Conservation (phyloP, 169 alveolate genomes). For the Fabrea salina region DNA sequence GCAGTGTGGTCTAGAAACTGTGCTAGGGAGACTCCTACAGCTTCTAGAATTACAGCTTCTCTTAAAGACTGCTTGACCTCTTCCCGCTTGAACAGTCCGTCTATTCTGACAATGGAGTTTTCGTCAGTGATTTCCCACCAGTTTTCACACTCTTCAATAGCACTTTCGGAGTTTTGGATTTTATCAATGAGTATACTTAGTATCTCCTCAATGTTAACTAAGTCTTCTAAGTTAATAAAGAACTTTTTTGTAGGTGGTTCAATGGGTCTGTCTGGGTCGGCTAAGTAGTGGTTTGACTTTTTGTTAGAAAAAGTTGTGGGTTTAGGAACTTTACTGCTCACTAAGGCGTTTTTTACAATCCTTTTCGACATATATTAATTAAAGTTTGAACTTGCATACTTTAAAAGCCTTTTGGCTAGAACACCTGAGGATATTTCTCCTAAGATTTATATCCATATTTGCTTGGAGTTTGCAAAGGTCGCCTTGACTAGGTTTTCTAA, state of each 20-base stretch:
- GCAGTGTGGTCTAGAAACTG: conserved; percentile 9
- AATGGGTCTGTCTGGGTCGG: neutral
- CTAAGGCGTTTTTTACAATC: conserved; percentile 15
- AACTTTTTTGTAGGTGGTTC: conserved; percentile 4
- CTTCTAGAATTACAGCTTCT: conserved; percentile 30
- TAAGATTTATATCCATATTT: no score
- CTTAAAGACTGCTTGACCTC: neutral
- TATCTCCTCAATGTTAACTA: conserved; percentile 9
- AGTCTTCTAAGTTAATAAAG: conserved; percentile 7
- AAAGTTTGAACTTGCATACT: neutral
- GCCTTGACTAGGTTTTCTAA: no score
- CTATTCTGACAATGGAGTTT: neutral
- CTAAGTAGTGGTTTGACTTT: neutral
- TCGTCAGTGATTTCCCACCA: conserved; percentile 32
- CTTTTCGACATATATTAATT: neutral
- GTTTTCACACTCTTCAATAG: neutral
- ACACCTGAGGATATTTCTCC: no score
- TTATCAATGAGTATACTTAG: neutral
- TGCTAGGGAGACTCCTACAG: neutral
- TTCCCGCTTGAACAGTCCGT: neutral
- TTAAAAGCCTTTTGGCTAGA: neutral
- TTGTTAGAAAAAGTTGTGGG: conserved; percentile 15
- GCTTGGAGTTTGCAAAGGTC: no score
- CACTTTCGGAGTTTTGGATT: neutral
- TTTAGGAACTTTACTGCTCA: conserved; percentile 20